Evolutionary conservation across 2,329 filamentous ascomycete species (phyloP).

Genomic region (Trichoderma sp.): DNA sequence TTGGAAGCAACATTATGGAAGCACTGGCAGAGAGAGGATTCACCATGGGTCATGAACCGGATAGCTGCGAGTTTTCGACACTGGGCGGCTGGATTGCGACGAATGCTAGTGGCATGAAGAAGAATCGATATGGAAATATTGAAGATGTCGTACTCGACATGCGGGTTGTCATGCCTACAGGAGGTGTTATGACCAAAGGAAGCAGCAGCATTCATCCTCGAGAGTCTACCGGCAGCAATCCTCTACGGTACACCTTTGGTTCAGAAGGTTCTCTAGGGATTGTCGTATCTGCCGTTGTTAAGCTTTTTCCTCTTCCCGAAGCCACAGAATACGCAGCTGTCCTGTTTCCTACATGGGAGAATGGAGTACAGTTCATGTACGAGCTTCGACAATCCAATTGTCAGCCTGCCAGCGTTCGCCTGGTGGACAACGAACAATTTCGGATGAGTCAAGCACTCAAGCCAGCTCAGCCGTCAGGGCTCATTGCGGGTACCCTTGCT

Average conservation of each 20-base stretch:
- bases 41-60: conserved; percentile 5
- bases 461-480: neutral
- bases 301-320: neutral
- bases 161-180: neutral
- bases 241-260: neutral
- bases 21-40: conserved; percentile 1
- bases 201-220: neutral
- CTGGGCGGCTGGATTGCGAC: conserved; percentile 12
- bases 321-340: neutral
- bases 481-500: neutral
- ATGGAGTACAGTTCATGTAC: neutral
- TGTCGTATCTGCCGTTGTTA: neutral
- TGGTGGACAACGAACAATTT: conserved; percentile 11
- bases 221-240: neutral
- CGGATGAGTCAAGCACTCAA: conserved; percentile 9
- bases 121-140: conserved; percentile 10
- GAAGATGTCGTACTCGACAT: conserved; percentile 10
- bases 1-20: conserved; percentile 3
- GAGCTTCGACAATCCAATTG: neutral
- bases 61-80: conserved; percentile 13
- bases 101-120: conserved; percentile 14
- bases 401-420: conserved; percentile 1
- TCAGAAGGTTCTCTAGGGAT: conserved; percentile 6
- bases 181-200: neutral
- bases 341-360: neutral